Evolutionary conservation across 2,329 filamentous ascomycete species (phyloP), one percentile per base, ranked within the genome.

Genomic region (Cladosporium sp.): DNA sequence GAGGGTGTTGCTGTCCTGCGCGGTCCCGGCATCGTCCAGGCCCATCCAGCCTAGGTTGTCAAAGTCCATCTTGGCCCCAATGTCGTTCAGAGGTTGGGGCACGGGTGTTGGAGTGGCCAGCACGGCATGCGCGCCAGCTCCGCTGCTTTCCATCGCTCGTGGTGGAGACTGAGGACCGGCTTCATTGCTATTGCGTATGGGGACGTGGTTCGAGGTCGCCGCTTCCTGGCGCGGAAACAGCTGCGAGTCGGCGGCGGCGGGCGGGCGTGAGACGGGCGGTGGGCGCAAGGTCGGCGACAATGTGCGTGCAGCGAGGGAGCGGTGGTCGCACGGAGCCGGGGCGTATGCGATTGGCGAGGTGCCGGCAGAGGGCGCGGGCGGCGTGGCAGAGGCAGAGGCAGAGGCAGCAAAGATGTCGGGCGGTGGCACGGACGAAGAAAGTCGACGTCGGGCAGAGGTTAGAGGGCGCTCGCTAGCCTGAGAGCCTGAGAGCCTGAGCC

Each of bases 91-190:
- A 18, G 13, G 13, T 33, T 50, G 48, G 13, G 48, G 48, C 40
- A 50, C 48, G 43, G 40, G 48, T 40, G 48, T 50, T 35, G 48
- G 48, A 43, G 43, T 53, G 32, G 51, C 51, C 35, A 49, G 54
- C 35, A 41, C 18, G 58, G 54, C 58, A 56, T 56, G 46, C 54
- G 59, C 58, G 56, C 58, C 55, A 55, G 56, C 50, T 53, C 52
- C 53, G 58, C 58, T 58, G 53, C 54, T 55, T 59, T 61, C 60
- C 60, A 62, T 62, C 58, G 54, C 56, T 57, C 59, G 57, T 54
- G 51, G 45, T 56, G 46, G 52, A 56, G 46, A 33, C 16, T 49
- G 53, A 49, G 55, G 53, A 55, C 52, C 51, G 54, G 55, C 58
- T 58, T 56, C 59, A 61, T 61, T 55, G 58, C 58, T 55, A 37